These are phyloP conservation scores for Xylaria palmicola DNA, from an alignment of 495 filamentous ascomycete genomes.

Conservation along the genomic window DNA sequence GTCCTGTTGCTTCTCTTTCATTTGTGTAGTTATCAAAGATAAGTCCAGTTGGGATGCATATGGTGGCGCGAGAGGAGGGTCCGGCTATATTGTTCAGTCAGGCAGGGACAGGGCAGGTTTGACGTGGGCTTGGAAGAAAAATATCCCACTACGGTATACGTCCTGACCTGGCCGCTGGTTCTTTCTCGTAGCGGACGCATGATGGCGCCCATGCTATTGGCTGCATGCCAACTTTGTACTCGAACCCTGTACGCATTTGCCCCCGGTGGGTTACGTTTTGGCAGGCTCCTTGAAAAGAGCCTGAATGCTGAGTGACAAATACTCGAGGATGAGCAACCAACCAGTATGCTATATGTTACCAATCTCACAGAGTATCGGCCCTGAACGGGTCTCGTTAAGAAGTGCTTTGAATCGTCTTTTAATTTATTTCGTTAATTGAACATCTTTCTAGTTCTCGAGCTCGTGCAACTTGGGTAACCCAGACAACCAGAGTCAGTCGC, in stretches of 20 bases:
- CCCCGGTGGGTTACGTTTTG: constrained; percentile 2
- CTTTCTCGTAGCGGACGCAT: constrained; percentile 7
- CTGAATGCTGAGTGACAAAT: constrained; percentile 15
- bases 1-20: not conserved
- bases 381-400: not conserved
- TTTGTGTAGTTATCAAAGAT: not conserved
- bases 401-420: not conserved
- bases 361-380: not conserved
- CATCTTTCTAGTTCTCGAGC: not conserved
- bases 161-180: not conserved
- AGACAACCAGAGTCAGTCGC: not conserved
- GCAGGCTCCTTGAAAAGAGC: constrained; percentile 2
- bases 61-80: not conserved
- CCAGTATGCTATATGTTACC: not conserved
- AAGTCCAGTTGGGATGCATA: no score
- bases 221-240: not conserved
- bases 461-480: not conserved
- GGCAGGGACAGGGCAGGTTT: not conserved
- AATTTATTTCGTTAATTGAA: constrained; percentile 9
- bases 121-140: not conserved
- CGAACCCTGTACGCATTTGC: no score
- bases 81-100: not conserved
- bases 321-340: not conserved
- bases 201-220: not conserved
- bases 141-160: not conserved